A percentile compares a stretch with the other conserved stretches of the same genome.
Conservation (phyloP, 164 flowering plant species). For the Vitis cinerea region DNA sequence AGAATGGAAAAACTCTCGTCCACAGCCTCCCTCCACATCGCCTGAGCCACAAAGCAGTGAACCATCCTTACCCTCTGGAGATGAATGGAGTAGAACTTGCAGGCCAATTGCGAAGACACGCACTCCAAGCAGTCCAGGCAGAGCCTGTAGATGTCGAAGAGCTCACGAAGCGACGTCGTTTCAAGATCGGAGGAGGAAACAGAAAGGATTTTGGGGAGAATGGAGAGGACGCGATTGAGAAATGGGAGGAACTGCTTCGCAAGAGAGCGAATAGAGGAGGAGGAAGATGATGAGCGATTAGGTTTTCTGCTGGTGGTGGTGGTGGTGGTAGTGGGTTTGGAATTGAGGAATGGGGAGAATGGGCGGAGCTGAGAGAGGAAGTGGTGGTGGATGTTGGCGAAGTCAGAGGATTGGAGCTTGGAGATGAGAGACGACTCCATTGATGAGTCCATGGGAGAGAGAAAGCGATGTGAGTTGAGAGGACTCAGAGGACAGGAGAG, state of each 20-base stretch:
- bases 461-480: neutral
- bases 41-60: slow-evolving; percentile 52
- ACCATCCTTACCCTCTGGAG: slow-evolving; percentile 54
- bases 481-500: neutral
- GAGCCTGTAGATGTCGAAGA: slow-evolving; percentile 53
- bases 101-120: slow-evolving; percentile 42
- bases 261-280: slow-evolving; percentile 40
- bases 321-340: slow-evolving; percentile 16
- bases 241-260: slow-evolving; percentile 76
- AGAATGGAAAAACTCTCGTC: slow-evolving; percentile 48
- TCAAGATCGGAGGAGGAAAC: slow-evolving; percentile 15
- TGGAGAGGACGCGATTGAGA: slow-evolving; percentile 49
- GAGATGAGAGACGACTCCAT: slow-evolving; percentile 27
- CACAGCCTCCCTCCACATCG: slow-evolving; percentile 43
- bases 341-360: slow-evolving; percentile 14
- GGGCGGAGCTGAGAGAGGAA: slow-evolving; percentile 38
- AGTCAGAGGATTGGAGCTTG: slow-evolving; percentile 39
- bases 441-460: slow-evolving; percentile 16
- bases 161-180: slow-evolving; percentile 17
- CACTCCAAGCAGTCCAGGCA: slow-evolving; percentile 54
- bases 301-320: slow-evolving; percentile 22
- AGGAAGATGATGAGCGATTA: slow-evolving; percentile 9
- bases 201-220: slow-evolving; percentile 57
- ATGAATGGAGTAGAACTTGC: slow-evolving; percentile 47
- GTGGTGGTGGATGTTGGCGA: slow-evolving; percentile 21